Evolutionary conservation across 176 grass and related monocot species (phyloP), one percentile per base, ranked within the genome.

Genomic region (Aegilops sharonensis): DNA sequence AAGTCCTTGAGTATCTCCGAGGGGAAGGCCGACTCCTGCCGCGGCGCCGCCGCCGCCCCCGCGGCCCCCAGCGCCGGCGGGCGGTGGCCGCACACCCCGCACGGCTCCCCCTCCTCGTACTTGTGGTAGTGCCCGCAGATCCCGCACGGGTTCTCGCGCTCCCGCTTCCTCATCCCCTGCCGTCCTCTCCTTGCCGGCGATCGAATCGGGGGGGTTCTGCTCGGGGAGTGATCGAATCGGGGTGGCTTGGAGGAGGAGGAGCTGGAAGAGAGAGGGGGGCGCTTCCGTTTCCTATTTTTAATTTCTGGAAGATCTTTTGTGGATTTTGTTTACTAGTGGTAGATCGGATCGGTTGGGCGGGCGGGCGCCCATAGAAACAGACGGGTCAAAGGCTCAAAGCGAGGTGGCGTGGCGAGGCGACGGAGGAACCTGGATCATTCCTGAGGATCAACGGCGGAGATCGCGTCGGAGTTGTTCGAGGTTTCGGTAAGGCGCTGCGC

Each of bases 111-210:
- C 8, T 91, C 81, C 82, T 95, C 93, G 90, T 95, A 98, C 81
- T 91, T 92, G 90, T 98, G 96, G 86, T 94, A 95, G 88, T 98
- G 96, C 7, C 96, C 90, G 78, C 96, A 98, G 84, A 95, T 95
- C 77, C 90, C 89, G 88, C 96, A 98, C 52, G 93, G 96, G 88
- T 97, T 97, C 91, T 97, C 94, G 11, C 94, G 79, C 91, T 97
- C 94, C 30, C 94, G 86, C 91, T 97, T 97, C 94, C 96, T 92
- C 96, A 98, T 98, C 71, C 4, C 76, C 25, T 14, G 8, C 14
- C n/a, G 40, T 3, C 80, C 9, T 13, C 11, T 12, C 31, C 69
- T 5, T 2, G 3, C 64, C 65, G 32, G 23, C 68, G 75, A 87
- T 87, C 17, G 61, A 39, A 13, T 2, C 67, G 32, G 9, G n/a